Evolutionary conservation across 345 rosid species (phyloP).

Genomic region (Schrenkiella parvula): DNA sequence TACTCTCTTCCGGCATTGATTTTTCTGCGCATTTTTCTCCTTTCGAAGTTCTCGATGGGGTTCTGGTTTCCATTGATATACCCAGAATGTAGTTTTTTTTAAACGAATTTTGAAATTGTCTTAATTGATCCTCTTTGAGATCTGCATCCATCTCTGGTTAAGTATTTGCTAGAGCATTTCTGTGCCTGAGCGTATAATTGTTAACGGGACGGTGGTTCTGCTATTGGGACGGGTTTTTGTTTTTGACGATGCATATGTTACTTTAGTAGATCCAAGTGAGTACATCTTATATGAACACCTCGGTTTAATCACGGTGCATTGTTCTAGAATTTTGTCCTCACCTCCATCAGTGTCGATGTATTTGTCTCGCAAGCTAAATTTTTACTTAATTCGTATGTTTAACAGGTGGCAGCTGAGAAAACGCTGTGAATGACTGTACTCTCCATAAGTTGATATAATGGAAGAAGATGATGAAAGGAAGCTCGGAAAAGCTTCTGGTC

Average conservation of each 20-base stretch:
- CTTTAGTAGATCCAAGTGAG: slow-evolving; percentile 25
- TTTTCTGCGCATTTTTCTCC: not conserved
- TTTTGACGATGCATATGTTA: not conserved
- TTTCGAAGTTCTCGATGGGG: not conserved
- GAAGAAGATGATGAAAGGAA: slow-evolving; percentile 73
- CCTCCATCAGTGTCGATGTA: not conserved
- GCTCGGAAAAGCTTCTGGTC: slow-evolving; percentile 35
- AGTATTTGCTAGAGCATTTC: not conserved
- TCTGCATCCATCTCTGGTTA: slow-evolving; percentile 14
- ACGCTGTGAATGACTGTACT: slow-evolving; percentile 34
- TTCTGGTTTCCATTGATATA: not conserved
- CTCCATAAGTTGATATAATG: slow-evolving; percentile 37
- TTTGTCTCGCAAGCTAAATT: slow-evolving; percentile 7
- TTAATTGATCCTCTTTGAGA: slow-evolving; percentile 12
- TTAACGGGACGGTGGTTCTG: not conserved
- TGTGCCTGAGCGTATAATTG: not conserved
- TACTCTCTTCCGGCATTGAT: slow-evolving; percentile 23
- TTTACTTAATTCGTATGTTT: not conserved
- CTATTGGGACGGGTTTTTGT: not conserved
- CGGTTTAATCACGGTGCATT: slow-evolving; percentile 3
- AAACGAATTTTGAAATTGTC: not conserved
- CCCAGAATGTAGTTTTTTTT: not conserved
- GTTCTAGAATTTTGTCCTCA: not conserved
- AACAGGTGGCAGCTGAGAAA: slow-evolving; percentile 32
- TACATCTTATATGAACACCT: not conserved